phyloP scores from a whole-genome alignment of 257 asterid genomes.

The Primulina eburnea region DNA sequence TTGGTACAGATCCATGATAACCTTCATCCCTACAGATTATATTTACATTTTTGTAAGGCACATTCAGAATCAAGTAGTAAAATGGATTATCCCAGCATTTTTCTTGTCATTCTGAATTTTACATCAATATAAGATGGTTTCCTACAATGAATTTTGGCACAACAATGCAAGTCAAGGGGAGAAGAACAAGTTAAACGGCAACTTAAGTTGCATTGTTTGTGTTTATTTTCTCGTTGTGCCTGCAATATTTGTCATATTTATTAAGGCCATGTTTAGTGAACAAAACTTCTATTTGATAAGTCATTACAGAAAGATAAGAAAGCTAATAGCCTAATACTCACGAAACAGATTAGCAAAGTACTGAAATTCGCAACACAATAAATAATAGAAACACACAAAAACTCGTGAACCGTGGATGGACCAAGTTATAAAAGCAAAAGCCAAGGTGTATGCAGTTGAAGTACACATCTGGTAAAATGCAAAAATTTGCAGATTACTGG shows the following conservation, averaged over 20 bases:
- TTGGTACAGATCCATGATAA: constrained; percentile 59
- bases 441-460: background rate
- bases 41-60: constrained; percentile 7
- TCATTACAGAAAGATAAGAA: too few relatives aligned
- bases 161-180: too few relatives aligned
- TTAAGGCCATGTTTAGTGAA: background rate
- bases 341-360: background rate
- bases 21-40: constrained; percentile 59
- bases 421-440: background rate
- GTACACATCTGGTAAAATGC: background rate
- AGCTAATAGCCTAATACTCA: too few relatives aligned
- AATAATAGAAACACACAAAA: background rate
- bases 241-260: too few relatives aligned
- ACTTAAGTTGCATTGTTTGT: too few relatives aligned
- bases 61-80: background rate
- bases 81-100: background rate
- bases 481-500: background rate
- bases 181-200: too few relatives aligned
- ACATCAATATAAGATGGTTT: background rate
- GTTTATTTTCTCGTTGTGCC: background rate
- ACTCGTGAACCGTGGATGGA: background rate
- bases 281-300: background rate
- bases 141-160: background rate
- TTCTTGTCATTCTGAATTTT: background rate
- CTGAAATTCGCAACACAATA: background rate